These are phyloP conservation scores for Arxiozyma telluris DNA, from an alignment of 1,139 yeast genomes.

Conservation along the genomic window DNA sequence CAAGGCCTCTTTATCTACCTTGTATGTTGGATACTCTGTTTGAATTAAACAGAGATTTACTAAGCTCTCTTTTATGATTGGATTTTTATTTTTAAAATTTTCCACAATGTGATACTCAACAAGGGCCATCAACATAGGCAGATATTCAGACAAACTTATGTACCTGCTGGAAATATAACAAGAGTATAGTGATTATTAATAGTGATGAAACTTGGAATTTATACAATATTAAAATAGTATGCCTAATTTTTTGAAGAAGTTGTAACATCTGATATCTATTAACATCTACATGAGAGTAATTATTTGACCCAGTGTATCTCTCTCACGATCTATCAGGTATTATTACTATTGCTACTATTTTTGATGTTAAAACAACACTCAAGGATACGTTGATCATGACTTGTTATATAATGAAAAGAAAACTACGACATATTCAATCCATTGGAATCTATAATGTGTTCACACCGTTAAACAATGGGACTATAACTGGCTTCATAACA, in stretches of 20 bases:
- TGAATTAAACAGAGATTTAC: too few relatives aligned
- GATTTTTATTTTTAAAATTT: too few relatives aligned
- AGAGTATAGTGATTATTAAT: neutral
- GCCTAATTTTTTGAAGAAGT: neutral
- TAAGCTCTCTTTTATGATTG: neutral
- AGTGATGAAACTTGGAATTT: neutral
- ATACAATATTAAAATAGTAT: too few relatives aligned
- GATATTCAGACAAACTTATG: neutral
- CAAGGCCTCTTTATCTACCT: neutral
- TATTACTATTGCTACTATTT: neutral
- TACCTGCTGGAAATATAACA: neutral
- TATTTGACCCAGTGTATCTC: neutral
- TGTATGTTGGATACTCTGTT: neutral
- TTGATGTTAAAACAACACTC: neutral
- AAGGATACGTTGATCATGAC: neutral
- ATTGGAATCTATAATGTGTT: conserved; percentile 9
- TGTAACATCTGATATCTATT: neutral
- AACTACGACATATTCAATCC: conserved; percentile 25
- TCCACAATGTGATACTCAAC: neutral
- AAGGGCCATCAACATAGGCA: neutral
- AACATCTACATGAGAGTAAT: neutral
- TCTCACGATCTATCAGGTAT: too few relatives aligned
- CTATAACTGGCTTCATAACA: neutral
- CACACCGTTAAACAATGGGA: neutral
- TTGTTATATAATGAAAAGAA: conserved; percentile 11